Conservation (phyloP, 805 yeast species). For the Candida taoyuanica region DNA sequence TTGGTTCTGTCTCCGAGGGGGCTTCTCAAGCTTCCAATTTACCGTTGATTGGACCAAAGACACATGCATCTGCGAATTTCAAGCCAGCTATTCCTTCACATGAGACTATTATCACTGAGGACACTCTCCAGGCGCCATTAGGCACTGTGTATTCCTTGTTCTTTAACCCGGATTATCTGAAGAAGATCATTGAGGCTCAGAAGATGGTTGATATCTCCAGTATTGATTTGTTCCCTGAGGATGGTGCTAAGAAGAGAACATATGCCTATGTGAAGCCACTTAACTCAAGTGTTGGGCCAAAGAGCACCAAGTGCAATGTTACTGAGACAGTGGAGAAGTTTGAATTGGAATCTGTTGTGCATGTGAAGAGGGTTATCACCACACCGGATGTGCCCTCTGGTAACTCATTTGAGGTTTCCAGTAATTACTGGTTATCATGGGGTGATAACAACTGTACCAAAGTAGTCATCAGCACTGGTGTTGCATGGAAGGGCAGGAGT, state of each 20-base stretch:
- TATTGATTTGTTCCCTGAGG: slow-evolving; percentile 38
- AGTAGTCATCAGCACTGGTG: slow-evolving; percentile 49
- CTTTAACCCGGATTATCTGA: slow-evolving; percentile 49
- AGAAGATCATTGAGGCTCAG: slow-evolving; percentile 47
- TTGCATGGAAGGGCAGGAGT: slow-evolving; percentile 70
- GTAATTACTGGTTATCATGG: slow-evolving; percentile 64
- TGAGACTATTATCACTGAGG: slow-evolving; percentile 50
- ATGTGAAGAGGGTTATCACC: slow-evolving; percentile 54
- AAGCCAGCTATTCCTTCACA: slow-evolving; percentile 40
- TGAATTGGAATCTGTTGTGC: slow-evolving; percentile 52
- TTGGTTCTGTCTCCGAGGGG: slow-evolving; percentile 2
- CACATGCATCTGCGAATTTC: slow-evolving; percentile 43
- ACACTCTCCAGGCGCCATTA: slow-evolving; percentile 53
- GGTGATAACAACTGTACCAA: slow-evolving; percentile 48
- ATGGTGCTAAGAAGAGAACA: slow-evolving; percentile 34
- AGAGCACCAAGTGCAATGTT: slow-evolving; percentile 70
- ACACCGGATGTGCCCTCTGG: slow-evolving; percentile 98
- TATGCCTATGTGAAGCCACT: slow-evolving; percentile 73
- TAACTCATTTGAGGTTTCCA: slow-evolving; percentile 55
- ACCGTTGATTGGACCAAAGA: slow-evolving; percentile 33
- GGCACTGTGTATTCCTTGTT: slow-evolving; percentile 56
- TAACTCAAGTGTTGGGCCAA: slow-evolving; percentile 84
- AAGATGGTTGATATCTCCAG: slow-evolving; percentile 54
- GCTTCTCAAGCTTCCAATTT: slow-evolving; percentile 22
- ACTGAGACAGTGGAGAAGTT: slow-evolving; percentile 54